Conservation (phyloP, 768 basidiomycete genomes). For the Candolleomyces efflorescens region DNA sequence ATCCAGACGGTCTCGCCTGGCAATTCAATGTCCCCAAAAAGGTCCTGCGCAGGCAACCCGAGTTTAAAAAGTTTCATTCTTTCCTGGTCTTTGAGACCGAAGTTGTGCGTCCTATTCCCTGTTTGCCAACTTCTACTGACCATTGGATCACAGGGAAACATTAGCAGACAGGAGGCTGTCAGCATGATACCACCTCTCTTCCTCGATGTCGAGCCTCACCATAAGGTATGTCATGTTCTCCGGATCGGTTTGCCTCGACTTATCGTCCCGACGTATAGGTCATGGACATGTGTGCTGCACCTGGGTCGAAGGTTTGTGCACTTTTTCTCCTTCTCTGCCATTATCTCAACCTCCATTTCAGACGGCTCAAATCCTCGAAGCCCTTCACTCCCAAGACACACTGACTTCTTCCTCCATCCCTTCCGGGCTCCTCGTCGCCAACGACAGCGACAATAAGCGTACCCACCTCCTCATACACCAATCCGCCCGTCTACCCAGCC, state of each 20-base stretch:
- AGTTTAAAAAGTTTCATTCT: constrained; percentile 93
- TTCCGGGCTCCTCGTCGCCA: constrained; percentile 86
- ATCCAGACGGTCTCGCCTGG: constrained; percentile 94
- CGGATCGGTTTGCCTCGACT: not conserved
- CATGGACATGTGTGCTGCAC: constrained; percentile 98
- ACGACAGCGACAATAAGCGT: constrained; percentile 92
- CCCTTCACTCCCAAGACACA: constrained; percentile 78
- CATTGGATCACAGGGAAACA: constrained; percentile 63
- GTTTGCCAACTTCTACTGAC: not conserved
- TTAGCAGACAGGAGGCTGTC: constrained; percentile 95
- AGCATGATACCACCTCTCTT: constrained; percentile 99
- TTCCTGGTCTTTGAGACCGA: constrained; percentile 98
- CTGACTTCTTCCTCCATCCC: constrained; percentile 64
- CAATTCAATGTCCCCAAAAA: constrained; percentile 91
- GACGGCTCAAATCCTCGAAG: constrained; percentile 96
- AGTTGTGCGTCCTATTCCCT: constrained; percentile 57
- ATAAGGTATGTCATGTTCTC: constrained; percentile 45
- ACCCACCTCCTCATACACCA: constrained; percentile 97
- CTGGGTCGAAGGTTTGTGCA: constrained; percentile 80
- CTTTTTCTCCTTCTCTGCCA: not conserved
- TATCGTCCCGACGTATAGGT: constrained; percentile 42
- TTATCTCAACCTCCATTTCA: constrained; percentile 22
- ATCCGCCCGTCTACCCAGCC: constrained; percentile 88
- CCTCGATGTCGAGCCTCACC: constrained; percentile 91
- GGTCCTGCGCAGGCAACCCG: constrained; percentile 77